Evolutionary conservation across 179 eudicot genomes (phyloP).

Genomic region (Silene vulgaris): DNA sequence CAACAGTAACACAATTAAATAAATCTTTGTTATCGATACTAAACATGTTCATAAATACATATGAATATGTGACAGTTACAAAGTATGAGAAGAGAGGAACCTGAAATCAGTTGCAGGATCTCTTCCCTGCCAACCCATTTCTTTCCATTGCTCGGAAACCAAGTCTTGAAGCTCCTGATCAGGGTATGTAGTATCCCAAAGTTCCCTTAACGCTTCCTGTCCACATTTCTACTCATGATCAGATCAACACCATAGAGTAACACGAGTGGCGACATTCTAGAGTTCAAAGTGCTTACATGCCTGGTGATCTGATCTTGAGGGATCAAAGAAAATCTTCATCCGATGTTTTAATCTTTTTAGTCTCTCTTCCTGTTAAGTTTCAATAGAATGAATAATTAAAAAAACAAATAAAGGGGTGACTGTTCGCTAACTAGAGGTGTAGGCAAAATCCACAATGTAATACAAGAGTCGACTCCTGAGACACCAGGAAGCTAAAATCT

Average conservation of each 20-base stretch:
- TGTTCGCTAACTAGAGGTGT: background rate
- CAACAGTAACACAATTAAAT: constrained; percentile 19
- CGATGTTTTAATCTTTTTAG: constrained; percentile 61
- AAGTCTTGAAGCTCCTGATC: constrained; percentile 52
- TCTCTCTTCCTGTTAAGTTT: constrained; percentile 51
- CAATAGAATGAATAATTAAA: constrained; percentile 11
- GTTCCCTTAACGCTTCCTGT: constrained; percentile 71
- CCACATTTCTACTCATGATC: background rate
- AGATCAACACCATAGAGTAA: too few relatives aligned
- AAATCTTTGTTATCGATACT: too few relatives aligned
- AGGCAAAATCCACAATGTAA: too few relatives aligned
- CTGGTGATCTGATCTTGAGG: constrained; percentile 65
- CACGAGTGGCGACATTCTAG: background rate
- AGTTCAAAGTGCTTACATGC: constrained; percentile 22
- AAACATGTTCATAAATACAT: too few relatives aligned
- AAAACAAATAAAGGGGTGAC: background rate
- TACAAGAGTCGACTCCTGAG: too few relatives aligned
- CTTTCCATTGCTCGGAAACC: constrained; percentile 87
- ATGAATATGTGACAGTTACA: too few relatives aligned
- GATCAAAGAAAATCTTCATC: constrained; percentile 57
- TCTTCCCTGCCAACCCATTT: constrained; percentile 95
- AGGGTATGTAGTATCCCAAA: constrained; percentile 81
- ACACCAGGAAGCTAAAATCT: too few relatives aligned
- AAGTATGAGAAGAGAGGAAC: constrained; percentile 27
- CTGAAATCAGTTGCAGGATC: constrained; percentile 97